Conservation (phyloP, 2,329 filamentous ascomycete species). For the Diplodia intermedia region DNA sequence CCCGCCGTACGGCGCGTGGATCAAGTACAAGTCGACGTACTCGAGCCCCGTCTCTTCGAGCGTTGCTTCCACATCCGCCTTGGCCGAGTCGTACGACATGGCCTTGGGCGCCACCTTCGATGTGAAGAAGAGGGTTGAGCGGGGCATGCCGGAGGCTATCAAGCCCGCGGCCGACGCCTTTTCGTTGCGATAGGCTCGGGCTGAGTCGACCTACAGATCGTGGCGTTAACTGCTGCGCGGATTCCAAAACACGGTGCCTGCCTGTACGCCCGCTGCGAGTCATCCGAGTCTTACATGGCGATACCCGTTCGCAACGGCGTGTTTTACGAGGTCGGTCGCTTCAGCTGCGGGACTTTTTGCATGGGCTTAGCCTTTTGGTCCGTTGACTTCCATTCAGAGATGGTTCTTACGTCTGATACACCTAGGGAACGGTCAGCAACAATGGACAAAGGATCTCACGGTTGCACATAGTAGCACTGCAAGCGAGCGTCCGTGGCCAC, state of each 20-base stretch:
- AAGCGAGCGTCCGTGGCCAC: slow-evolving; percentile 9
- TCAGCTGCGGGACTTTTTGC: slow-evolving; percentile 59
- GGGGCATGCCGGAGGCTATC: slow-evolving; percentile 37
- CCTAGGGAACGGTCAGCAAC: slow-evolving; percentile 37
- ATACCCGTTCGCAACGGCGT: slow-evolving; percentile 59
- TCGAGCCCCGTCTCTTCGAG: slow-evolving; percentile 49
- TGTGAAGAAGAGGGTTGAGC: slow-evolving; percentile 45
- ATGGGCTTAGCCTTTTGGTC: background rate
- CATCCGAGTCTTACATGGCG: slow-evolving; percentile 46
- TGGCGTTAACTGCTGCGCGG: background rate
- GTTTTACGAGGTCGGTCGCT: slow-evolving; percentile 64
- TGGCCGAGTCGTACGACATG: slow-evolving; percentile 61
- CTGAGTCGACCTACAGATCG: slow-evolving; percentile 62
- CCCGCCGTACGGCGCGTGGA: slow-evolving; percentile 62
- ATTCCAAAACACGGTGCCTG: background rate
- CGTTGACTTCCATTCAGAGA: background rate
- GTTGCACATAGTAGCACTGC: slow-evolving; percentile 18
- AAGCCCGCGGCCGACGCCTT: slow-evolving; percentile 48
- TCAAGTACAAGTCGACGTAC: slow-evolving; percentile 53
- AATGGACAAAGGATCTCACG: background rate
- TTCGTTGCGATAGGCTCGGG: slow-evolving; percentile 53
- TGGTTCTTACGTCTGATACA: slow-evolving; percentile 50
- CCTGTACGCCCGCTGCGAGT: background rate
- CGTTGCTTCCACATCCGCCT: slow-evolving; percentile 48
- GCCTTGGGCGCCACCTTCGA: slow-evolving; percentile 58